phyloP scores from a whole-genome alignment of 176 grass and related monocot species.

The Puya raimondii region DNA sequence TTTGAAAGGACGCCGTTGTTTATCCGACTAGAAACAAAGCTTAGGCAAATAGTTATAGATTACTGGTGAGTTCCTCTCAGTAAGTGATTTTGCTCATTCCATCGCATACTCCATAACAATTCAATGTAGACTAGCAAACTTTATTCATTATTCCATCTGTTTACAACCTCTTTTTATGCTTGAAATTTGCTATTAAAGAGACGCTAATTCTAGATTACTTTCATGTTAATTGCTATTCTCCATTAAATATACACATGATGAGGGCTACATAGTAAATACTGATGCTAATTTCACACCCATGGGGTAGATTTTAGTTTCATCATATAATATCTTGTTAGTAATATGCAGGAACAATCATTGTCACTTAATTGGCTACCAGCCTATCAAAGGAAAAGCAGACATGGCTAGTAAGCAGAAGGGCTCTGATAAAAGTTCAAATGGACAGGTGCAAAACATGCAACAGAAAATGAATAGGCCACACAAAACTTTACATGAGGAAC shows the following conservation, averaged over 20 bases:
- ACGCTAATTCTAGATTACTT: not conserved
- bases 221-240: no score
- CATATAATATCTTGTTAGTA: constrained; percentile 10
- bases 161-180: not conserved
- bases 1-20: constrained; percentile 93
- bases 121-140: not conserved
- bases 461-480: constrained; percentile 16
- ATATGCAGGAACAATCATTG: constrained; percentile 61
- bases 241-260: no score
- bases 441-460: constrained; percentile 18
- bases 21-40: constrained; percentile 69
- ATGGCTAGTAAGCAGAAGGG: constrained; percentile 28
- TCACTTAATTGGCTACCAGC: constrained; percentile 78
- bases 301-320: not conserved
- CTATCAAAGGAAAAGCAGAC: not conserved
- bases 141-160: not conserved
- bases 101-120: not conserved
- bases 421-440: constrained; percentile 34
- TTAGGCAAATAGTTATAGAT: constrained; percentile 81
- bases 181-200: not conserved
- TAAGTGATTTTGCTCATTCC: not conserved
- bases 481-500: constrained; percentile 12
- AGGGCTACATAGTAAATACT: no score
- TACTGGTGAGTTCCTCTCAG: constrained; percentile 54
- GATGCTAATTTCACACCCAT: no score